Evolutionary conservation across 495 filamentous ascomycete species (phyloP).

Genomic region (Penicillium mononematosum): DNA sequence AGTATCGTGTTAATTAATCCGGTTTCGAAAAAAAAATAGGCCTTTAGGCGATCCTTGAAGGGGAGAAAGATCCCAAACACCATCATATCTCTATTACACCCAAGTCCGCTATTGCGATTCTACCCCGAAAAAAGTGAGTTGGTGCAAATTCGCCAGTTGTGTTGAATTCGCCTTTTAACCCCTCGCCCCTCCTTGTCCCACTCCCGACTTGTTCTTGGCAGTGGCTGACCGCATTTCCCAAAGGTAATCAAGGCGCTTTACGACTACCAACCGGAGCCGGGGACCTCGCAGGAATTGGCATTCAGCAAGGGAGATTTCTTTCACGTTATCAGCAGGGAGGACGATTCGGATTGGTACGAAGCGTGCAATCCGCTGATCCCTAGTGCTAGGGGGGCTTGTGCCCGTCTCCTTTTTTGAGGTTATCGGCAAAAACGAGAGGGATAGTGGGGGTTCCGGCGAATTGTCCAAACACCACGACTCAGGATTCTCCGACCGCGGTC

Average conservation of each 20-base stretch:
- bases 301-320: constrained; percentile 97
- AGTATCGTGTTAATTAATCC: constrained; percentile 20
- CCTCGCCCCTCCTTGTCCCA: constrained; percentile 20
- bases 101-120: constrained; percentile 91
- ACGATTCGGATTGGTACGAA: constrained; percentile 96
- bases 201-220: constrained; percentile 16
- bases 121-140: constrained; percentile 91
- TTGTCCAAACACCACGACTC: constrained; percentile 68
- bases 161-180: constrained; percentile 10
- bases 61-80: constrained; percentile 70
- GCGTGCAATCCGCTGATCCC: constrained; percentile 94
- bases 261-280: constrained; percentile 76
- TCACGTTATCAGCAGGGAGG: constrained; percentile 94
- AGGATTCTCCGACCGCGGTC: constrained; percentile 69
- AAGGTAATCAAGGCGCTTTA: constrained; percentile 93
- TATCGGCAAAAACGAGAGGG: constrained; percentile 84
- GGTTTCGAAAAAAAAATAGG: constrained; percentile 46
- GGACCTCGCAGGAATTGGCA: constrained; percentile 69
- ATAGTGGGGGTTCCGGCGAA: constrained; percentile 72
- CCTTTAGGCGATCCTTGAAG: constrained; percentile 82
- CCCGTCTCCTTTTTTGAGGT: constrained; percentile 91
- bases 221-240: constrained; percentile 38
- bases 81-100: constrained; percentile 85
- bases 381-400: constrained; percentile 85
- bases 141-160: constrained; percentile 4